Evolutionary conservation across 2,329 filamentous ascomycete genomes (phyloP), one percentile per base, ranked within the genome.

Genomic region (Colletotrichum spaethianum): DNA sequence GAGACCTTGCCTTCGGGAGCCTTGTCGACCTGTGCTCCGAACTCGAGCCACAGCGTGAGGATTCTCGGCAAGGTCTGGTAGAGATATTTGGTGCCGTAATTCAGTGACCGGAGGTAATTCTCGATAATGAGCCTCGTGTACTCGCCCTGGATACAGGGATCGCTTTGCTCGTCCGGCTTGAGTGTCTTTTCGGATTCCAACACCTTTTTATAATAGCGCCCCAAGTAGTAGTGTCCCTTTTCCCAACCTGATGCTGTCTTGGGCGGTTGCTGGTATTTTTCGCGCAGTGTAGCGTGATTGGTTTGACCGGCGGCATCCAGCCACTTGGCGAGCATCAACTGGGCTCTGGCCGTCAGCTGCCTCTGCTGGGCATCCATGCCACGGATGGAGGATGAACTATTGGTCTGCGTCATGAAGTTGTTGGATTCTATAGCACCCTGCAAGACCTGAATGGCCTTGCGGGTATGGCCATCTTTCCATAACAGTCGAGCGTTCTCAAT

Each of bases 171-270:
- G 36, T 92, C 90, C 23, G 90, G 86, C 46, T 93, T 91, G 63
- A 97, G 89, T 2, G 89, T 86, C 81, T 94, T 95, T 80, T 98
- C 95, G 0, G 94, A 94, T 77, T 98, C 96, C 3, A 98, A 86
- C 4, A 98, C 89, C 81, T 98, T 99, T 80, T 98, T 97, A 87
- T 99, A 99, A 82, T 98, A 95, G 57, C 96, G 94, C 6, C 96
- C 96, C 12, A 99, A 89, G 80, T 98, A 98, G 80, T 98, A 99
- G 79, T 98, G 96, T 0, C 94, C 95, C 82, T 98, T 98, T 80
- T 99, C 96, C 95, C 96, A 99, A 63, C 90, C 90, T 6, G 86
- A 83, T 76, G 87, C 85, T 1, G 90, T 91, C 78, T 89, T 91
- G n/a, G 93, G 90, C 1, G 95, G 95, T 75, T 93, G 90, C 74